Percentiles rank a stretch among this genome's conserved stretches.
These are phyloP conservation scores for Ophiobolus disseminans DNA, from an alignment of 2,329 filamentous ascomycete species.

Conservation along the genomic window DNA sequence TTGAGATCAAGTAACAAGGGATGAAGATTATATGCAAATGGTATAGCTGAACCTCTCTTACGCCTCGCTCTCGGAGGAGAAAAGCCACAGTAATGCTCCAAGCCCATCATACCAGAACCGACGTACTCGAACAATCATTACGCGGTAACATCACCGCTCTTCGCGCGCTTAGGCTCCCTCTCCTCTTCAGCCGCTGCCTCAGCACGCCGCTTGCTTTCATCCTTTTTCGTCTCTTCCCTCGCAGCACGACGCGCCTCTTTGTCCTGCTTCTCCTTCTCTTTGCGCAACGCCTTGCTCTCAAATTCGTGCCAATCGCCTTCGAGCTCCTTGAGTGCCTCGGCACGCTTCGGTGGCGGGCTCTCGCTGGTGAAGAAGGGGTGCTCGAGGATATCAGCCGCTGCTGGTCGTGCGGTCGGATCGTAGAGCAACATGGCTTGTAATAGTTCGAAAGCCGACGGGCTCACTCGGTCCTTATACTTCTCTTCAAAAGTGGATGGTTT, in stretches of 20 bases:
- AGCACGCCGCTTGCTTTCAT: conserved; percentile 43
- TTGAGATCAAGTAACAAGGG: too few species aligned
- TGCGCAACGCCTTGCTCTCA: conserved; percentile 91
- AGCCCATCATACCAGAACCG: too few species aligned
- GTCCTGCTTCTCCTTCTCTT: conserved; percentile 79
- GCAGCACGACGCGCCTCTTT: conserved; percentile 58
- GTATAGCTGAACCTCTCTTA: too few species aligned
- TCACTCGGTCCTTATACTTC: conserved; percentile 79
- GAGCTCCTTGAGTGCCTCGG: conserved; percentile 80
- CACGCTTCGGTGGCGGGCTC: conserved; percentile 77
- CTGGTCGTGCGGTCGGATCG: conserved; percentile 83
- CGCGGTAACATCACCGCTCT: conserved; percentile 28
- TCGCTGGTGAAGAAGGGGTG: conserved; percentile 90
- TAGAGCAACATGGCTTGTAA: conserved; percentile 86
- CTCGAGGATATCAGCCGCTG: conserved; percentile 80
- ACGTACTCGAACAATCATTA: too few species aligned
- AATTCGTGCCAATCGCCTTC: conserved; percentile 99
- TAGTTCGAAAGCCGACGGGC: conserved; percentile 81
- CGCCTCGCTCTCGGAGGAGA: too few species aligned
- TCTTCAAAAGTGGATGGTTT: conserved; percentile 79
- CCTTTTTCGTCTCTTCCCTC: conserved; percentile 40
- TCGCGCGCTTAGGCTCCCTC: conserved; percentile 42
- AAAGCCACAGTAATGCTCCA: too few species aligned
- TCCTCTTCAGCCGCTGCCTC: conserved; percentile 40
- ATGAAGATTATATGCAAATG: too few species aligned